Base-by-base conservation (phyloP, 257 asterid genomes). In the Solanum tacnaense region DNA sequence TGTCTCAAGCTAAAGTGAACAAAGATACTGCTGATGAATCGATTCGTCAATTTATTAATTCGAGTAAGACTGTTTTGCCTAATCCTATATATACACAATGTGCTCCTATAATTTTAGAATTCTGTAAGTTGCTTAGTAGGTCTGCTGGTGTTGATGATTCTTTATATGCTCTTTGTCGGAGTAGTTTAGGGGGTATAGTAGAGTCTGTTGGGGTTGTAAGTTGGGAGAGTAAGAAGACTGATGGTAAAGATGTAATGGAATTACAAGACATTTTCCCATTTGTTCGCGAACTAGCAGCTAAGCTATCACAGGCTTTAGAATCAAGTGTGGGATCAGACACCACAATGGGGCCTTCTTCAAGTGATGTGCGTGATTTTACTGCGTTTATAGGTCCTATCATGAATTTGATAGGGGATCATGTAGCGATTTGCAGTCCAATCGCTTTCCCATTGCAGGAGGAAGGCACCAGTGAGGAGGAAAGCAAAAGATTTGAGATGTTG, bases 231-330 rank as follows among this genome's bases (percentile, higher is more conserved):
- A 67, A 36, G 36, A 88, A 86, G 35, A 79, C 34, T 62, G 58
- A 36, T 29, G 41, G 85, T 78, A 91, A 85, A 49, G 89, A 83
- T 35, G 75, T 86, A 56, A 73, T 94, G 70, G 88, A 89, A 71
- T 65, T 96, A 88, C 89, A 23, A 11, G 99, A 97, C 62, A 87
- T 95, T 85, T 91, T 94, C 31, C 94, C 94, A 2, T 96, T 95
- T 88, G 92, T 96, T 65, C 78, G 87, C 7, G 98, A 97, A 83
- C 73, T 96, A 86, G 96, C 95, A 13, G 85, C 15, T 52, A 94
- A 91, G 90, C 58, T 97, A 83, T 89, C 94, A 2, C 79, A 13
- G 12, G 90, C 87, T 85, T 88, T 97, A 89, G 87, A 68, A 52
- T 89, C 87, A 67, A 83, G 92, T 75, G 27, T 78, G 60, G 94